Conservation (phyloP, 2,329 filamentous ascomycete species). For the Penicillium sumatraense region DNA sequence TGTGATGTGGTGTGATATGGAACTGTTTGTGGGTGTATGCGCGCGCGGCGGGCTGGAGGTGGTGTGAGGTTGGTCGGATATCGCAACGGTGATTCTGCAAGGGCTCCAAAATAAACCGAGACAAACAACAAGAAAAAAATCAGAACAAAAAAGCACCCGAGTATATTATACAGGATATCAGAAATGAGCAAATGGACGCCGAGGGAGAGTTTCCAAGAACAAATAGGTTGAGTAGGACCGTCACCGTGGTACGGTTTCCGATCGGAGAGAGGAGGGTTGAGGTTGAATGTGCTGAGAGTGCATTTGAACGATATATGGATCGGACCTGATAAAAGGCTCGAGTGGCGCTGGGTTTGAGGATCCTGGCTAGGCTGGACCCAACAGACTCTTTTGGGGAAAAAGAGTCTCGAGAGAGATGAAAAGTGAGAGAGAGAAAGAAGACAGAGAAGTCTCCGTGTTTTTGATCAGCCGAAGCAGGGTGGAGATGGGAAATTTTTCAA, state of each 20-base stretch:
- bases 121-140: slow-evolving; percentile 17
- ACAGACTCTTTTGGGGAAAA: background rate
- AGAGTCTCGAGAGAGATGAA: slow-evolving; percentile 2
- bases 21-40: background rate
- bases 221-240: slow-evolving; percentile 38
- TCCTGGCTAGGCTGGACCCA: slow-evolving; percentile 4
- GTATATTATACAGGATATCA: slow-evolving; percentile 54
- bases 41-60: slow-evolving; percentile 9
- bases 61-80: background rate
- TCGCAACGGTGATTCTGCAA: slow-evolving; percentile 2
- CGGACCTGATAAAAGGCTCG: slow-evolving; percentile 23
- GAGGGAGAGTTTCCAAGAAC: slow-evolving; percentile 26
- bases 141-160: slow-evolving; percentile 33
- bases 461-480: slow-evolving; percentile 11
- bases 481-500: slow-evolving; percentile 24
- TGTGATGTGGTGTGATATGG: background rate
- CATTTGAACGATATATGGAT: slow-evolving; percentile 49
- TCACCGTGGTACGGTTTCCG: slow-evolving; percentile 50
- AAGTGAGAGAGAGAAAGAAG: background rate
- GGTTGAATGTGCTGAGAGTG: slow-evolving; percentile 44
- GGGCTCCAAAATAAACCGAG: slow-evolving; percentile 5
- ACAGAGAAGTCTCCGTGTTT: slow-evolving; percentile 1
- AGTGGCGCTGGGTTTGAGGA: slow-evolving; percentile 1
- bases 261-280: slow-evolving; percentile 45
- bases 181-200: slow-evolving; percentile 40